Base-by-base conservation (phyloP, 495 filamentous ascomycete species). In the Lentithecium fluviatile region DNA sequence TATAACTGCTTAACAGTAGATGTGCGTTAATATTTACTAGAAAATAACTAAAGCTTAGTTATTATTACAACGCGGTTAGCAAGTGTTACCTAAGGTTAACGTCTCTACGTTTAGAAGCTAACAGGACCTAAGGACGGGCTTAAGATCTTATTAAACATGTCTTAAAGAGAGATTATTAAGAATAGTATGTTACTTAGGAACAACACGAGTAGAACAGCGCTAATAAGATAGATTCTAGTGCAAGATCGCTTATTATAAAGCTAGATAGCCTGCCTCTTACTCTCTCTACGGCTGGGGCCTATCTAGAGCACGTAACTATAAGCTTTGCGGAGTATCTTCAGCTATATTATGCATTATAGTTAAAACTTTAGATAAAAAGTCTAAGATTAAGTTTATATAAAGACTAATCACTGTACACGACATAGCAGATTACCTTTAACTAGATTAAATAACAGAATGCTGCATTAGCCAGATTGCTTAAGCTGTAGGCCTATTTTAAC, bases 1-100 rank as follows among this genome's bases (percentile, higher is more conserved):
- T 32, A 32, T 10, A 10, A 32, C 29, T 10, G 29, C 29, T 32
- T 10, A 10, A 32, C 61, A 38, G 56, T 69, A 21, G 65, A 79
- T 58, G 72, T 79, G 51, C 51, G 57, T 17, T 58, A 58, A 25
- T 75, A 67, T 53, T 62, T 78, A 23, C 71, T 72, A 2, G 57
- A 71, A 13, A 32, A 52, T 13, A 45, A 70, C 48, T 73, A 77
- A 51, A 75, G 73, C 29, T 32, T 10, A 10, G 10, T 32, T 10
- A 45, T 45, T 12, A 45, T 45, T 23, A 45, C 42, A 12, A 45
- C 42, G 42, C 42, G 42, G 42, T 45, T 12, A 45, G 42, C 42
- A 12, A 45, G 42, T 45, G 42, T 45, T 45, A 45, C 42, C 42
- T 12, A 45, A 45, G 42, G 42, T 45, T 12, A 12, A 45, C 42